phyloP scores from a whole-genome alignment of 1,284 basidiomycete species.

The Sanghuangporus sanghuang region DNA sequence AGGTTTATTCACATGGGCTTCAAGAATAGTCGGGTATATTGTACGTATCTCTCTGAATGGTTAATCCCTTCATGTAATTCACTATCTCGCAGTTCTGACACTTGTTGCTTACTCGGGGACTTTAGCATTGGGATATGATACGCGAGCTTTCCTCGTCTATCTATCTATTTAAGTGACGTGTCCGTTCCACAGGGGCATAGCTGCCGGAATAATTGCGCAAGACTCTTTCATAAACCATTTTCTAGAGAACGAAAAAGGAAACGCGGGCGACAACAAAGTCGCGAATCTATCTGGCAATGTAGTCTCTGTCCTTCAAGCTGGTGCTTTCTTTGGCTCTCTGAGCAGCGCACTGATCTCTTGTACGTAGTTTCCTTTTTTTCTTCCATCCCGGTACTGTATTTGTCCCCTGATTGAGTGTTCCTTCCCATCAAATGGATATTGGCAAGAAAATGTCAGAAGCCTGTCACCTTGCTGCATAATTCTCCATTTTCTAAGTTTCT shows the following conservation, averaged over 20 bases:
- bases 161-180: neutral
- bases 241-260: slow-evolving; percentile 39
- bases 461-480: too few species aligned
- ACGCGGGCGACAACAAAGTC: slow-evolving; percentile 29
- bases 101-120: slow-evolving; percentile 76
- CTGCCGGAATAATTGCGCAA: slow-evolving; percentile 63
- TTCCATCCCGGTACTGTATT: neutral
- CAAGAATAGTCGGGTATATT: slow-evolving; percentile 57
- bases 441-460: too few species aligned
- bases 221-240: slow-evolving; percentile 59
- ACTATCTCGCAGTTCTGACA: slow-evolving; percentile 48
- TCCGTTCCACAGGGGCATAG: slow-evolving; percentile 36
- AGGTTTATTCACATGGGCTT: slow-evolving; percentile 23
- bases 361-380: slow-evolving; percentile 24
- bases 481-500: neutral
- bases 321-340: slow-evolving; percentile 77
- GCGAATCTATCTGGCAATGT: slow-evolving; percentile 56
- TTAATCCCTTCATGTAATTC: neutral
- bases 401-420: neutral
- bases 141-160: slow-evolving; percentile 36
- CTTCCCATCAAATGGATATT: neutral
- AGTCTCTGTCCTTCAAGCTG: slow-evolving; percentile 75
- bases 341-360: slow-evolving; percentile 59
- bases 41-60: slow-evolving; percentile 30
- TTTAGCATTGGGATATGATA: slow-evolving; percentile 74